Evolutionary conservation across 176 grass and related monocot genomes (phyloP).

Genomic region (Zizania latifolia): DNA sequence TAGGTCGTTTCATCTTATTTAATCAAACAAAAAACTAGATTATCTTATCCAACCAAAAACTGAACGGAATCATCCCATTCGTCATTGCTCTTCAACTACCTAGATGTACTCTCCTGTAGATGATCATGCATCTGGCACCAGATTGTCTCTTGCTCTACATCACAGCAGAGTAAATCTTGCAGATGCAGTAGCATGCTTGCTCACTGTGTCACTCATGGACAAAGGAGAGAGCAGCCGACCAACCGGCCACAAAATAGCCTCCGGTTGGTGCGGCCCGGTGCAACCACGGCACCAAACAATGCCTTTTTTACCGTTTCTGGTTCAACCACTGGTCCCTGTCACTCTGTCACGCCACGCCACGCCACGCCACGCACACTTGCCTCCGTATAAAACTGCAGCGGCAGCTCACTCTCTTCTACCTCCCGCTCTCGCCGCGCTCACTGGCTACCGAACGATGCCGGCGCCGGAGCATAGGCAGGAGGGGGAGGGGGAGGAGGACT

Average conservation of each 20-base stretch:
- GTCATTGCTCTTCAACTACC: too few relatives aligned
- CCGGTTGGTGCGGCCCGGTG: constrained; percentile 30
- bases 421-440: not conserved
- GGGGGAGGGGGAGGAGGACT: not conserved
- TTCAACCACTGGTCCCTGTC: constrained; percentile 48
- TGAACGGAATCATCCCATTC: too few relatives aligned
- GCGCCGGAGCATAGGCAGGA: not conserved
- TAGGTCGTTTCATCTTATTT: too few relatives aligned
- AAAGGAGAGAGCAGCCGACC: not conserved
- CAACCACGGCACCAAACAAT: constrained; percentile 32
- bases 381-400: not conserved
- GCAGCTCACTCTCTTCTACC: too few relatives aligned
- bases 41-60: too few relatives aligned
- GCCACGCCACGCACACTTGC: too few relatives aligned
- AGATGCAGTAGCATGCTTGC: not conserved
- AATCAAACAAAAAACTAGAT: too few relatives aligned
- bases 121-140: not conserved
- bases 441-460: too few relatives aligned
- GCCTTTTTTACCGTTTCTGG: constrained; percentile 19
- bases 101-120: too few relatives aligned
- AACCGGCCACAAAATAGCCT: not conserved
- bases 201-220: not conserved
- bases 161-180: too few relatives aligned
- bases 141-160: not conserved
- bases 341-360: not conserved